phyloP scores from a whole-genome alignment of 179 eudicot genomes.

The Beta macrorhiza region DNA sequence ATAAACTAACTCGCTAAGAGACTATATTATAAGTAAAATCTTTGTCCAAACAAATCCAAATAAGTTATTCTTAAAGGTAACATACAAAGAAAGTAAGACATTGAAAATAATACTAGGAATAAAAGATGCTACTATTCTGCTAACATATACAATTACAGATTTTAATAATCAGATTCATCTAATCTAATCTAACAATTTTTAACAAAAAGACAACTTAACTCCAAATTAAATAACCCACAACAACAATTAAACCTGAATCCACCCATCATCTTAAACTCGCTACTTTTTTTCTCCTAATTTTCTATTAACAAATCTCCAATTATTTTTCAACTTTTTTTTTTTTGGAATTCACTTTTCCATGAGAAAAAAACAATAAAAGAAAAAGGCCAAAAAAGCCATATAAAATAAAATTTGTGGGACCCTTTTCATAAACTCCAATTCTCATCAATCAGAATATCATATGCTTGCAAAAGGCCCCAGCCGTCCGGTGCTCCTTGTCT shows the following conservation, averaged over 20 bases:
- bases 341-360: neutral
- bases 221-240: neutral
- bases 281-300: neutral
- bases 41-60: neutral
- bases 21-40: neutral
- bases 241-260: constrained; percentile 3
- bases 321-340: neutral
- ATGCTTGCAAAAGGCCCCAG: constrained; percentile 35
- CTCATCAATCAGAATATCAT: constrained; percentile 23
- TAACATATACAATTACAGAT: constrained; percentile 8
- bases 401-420: constrained; percentile 1
- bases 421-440: constrained; percentile 11
- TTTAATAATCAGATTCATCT: constrained; percentile 7
- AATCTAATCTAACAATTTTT: neutral
- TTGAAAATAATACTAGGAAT: constrained; percentile 8
- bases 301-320: neutral
- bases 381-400: constrained; percentile 1
- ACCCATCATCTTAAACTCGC: neutral
- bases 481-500: constrained; percentile 33
- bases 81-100: neutral
- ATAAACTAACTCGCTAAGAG: too few species aligned
- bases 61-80: neutral
- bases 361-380: neutral
- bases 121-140: constrained; percentile 4
- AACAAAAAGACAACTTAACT: neutral